Conservation (phyloP, 441 rosid genomes). For the Adansonia madagascariensis region DNA sequence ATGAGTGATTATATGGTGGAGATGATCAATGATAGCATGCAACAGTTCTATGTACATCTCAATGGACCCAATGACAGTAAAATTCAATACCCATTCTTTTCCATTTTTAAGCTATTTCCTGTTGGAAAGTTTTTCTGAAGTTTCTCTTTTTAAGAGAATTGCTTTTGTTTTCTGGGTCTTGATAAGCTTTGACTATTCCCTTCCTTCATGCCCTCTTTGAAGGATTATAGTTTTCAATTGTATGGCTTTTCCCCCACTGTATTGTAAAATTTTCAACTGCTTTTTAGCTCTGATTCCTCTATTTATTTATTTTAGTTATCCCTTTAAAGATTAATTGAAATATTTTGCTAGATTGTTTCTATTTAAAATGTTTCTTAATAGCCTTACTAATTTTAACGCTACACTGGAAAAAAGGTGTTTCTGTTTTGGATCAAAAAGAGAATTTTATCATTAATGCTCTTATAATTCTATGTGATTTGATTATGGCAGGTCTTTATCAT, state of each 20-base stretch:
- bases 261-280: background rate
- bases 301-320: too few relatives aligned
- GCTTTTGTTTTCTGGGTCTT: conserved; percentile 24
- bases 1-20: conserved; percentile 82
- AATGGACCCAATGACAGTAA: conserved; percentile 70
- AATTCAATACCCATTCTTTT: conserved; percentile 28
- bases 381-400: background rate
- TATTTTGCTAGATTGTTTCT: background rate
- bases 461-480: background rate
- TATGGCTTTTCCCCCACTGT: background rate
- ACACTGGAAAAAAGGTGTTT: conserved; percentile 5
- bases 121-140: too few relatives aligned
- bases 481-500: conserved; percentile 56
- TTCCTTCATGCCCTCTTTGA: background rate
- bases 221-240: background rate
- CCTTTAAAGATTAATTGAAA: background rate
- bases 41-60: conserved; percentile 52
- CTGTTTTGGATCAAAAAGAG: background rate
- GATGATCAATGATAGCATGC: conserved; percentile 40
- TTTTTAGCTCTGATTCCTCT: background rate
- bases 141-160: conserved; percentile 4
- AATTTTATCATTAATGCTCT: background rate
- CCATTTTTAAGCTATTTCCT: background rate
- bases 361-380: background rate
- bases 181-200: conserved; percentile 11